These are phyloP conservation scores for Trichoderma gracile DNA, from an alignment of 2,329 filamentous ascomycete genomes.

Conservation along the genomic window DNA sequence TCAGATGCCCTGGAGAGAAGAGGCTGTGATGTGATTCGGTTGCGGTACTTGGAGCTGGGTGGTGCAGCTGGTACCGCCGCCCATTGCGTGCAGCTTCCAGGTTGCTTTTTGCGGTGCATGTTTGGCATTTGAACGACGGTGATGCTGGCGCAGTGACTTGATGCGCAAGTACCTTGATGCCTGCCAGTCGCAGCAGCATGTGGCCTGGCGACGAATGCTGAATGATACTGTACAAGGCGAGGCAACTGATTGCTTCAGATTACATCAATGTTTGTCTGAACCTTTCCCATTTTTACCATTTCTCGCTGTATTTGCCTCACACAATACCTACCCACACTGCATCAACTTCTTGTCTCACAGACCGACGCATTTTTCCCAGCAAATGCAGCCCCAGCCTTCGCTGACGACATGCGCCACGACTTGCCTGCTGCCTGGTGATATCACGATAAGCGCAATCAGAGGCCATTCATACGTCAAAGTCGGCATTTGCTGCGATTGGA, in stretches of 20 bases:
- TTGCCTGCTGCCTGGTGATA: background rate
- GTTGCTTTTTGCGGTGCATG: background rate
- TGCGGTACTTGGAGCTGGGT: background rate
- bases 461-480: background rate
- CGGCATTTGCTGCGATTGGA: too few relatives aligned
- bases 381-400: background rate
- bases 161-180: background rate
- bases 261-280: too few relatives aligned
- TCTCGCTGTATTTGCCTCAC: too few relatives aligned
- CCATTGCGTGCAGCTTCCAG: background rate
- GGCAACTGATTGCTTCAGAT: too few relatives aligned
- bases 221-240: too few relatives aligned
- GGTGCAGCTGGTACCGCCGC: background rate
- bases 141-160: background rate
- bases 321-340: background rate
- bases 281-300: too few relatives aligned
- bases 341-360: background rate
- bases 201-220: background rate
- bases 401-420: background rate
- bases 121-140: background rate
- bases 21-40: conserved; percentile 3
- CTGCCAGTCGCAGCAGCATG: background rate
- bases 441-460: too few relatives aligned
- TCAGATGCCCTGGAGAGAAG: background rate
- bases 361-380: background rate